Evolutionary conservation across 1,284 basidiomycete species (phyloP).

Genomic region (Fomitopsis pinicola): DNA sequence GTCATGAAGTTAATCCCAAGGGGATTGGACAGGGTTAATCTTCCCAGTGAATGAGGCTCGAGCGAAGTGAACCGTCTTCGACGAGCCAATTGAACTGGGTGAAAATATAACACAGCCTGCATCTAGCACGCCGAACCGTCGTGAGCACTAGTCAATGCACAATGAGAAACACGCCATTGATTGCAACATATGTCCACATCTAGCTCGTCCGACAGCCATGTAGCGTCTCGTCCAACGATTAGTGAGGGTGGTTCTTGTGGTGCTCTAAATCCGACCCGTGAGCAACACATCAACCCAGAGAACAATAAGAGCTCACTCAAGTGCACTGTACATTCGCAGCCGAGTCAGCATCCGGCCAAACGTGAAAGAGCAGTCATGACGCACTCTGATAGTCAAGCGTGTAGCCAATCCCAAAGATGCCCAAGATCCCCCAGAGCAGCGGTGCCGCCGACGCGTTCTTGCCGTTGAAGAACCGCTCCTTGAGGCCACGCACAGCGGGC

Average conservation of each 20-base stretch:
- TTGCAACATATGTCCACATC: background rate
- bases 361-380: slow-evolving; percentile 31
- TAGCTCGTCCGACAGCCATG: background rate
- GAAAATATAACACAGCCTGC: too few relatives aligned
- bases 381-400: slow-evolving; percentile 89
- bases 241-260: slow-evolving; percentile 86
- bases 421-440: slow-evolving; percentile 68
- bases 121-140: background rate
- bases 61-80: background rate
- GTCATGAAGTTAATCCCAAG: background rate
- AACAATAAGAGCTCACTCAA: slow-evolving; percentile 49
- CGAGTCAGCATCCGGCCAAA: background rate
- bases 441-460: slow-evolving; percentile 81
- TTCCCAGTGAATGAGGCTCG: background rate
- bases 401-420: slow-evolving; percentile 82
- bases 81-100: background rate
- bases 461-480: slow-evolving; percentile 78
- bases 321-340: slow-evolving; percentile 52
- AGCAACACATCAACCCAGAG: background rate
- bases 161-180: background rate
- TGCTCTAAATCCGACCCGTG: slow-evolving; percentile 49
- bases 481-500: slow-evolving; percentile 62
- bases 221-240: slow-evolving; percentile 16
- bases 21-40: background rate
- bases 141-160: background rate